A percentile compares a stretch with the other conserved stretches of the same genome.
Evolutionary conservation across 106 monocot species (phyloP).

Genomic region (Dioscorea alata): DNA sequence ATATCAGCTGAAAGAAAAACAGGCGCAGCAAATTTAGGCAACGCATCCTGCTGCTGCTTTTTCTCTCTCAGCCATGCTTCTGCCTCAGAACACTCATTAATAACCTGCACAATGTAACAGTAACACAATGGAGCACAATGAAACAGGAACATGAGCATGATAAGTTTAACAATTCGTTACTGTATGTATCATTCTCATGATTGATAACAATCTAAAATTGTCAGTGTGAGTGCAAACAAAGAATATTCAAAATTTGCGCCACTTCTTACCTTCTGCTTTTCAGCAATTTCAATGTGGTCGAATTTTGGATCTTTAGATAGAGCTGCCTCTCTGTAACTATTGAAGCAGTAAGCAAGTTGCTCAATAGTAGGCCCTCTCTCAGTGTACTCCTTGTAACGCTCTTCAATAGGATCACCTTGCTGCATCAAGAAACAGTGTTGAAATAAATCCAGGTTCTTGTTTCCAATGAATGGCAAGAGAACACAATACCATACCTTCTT

Average conservation of each 20-base stretch:
- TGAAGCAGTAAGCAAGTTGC: conserved; percentile 64
- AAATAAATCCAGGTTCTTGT: too few species aligned
- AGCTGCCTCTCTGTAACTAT: conserved; percentile 79
- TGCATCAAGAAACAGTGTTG: conserved; percentile 4
- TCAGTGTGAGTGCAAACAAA: too few species aligned
- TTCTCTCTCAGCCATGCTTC: conserved; percentile 79
- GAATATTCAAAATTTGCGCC: not conserved
- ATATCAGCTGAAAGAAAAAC: conserved; percentile 54
- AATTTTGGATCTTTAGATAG: conserved; percentile 71
- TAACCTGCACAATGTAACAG: too few species aligned
- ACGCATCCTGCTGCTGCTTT: conserved; percentile 63
- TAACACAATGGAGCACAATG: too few species aligned
- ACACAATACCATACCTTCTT: conserved; percentile 48
- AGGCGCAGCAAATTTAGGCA: conserved; percentile 69
- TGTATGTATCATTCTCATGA: not conserved
- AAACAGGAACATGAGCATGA: not conserved
- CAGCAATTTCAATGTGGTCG: conserved; percentile 87
- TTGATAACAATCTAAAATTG: not conserved
- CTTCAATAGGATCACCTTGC: conserved; percentile 89
- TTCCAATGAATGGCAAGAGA: not conserved
- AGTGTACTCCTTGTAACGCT: conserved; percentile 58
- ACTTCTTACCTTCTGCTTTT: conserved; percentile 80
- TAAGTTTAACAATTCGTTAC: not conserved
- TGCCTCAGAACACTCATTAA: conserved; percentile 63
- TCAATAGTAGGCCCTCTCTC: conserved; percentile 62